Conservation (phyloP, 2,329 filamentous ascomycete species). For the Cadophora sp. region DNA sequence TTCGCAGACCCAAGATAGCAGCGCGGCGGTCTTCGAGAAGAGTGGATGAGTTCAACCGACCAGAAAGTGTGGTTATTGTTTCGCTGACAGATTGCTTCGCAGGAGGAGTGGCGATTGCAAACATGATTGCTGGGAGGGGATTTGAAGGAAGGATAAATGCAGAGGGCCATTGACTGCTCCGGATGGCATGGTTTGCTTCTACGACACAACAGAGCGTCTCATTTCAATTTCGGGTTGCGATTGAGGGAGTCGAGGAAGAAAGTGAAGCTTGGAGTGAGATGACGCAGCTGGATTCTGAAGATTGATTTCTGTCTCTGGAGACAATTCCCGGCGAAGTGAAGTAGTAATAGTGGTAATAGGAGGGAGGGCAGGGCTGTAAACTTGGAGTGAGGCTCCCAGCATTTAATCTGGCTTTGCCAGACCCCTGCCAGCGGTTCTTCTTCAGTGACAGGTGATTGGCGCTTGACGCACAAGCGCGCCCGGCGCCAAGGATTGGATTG, state of each 20-base stretch:
- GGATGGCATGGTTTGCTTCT: conserved; percentile 18
- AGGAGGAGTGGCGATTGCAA: conserved; percentile 74
- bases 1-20: conserved; percentile 89
- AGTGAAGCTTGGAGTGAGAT: no score
- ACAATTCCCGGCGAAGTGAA: no score
- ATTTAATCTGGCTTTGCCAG: conserved; percentile 1
- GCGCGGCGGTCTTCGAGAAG: conserved; percentile 93
- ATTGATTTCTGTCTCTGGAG: no score
- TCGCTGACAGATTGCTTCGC: conserved; percentile 96
- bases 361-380: no score
- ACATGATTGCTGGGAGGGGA: conserved; percentile 53
- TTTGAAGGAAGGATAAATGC: not conserved
- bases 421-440: not conserved
- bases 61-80: conserved; percentile 89
- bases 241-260: no score
- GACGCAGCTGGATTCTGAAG: no score
- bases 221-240: not conserved
- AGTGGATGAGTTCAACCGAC: conserved; percentile 85
- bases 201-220: conserved; percentile 7
- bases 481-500: no score
- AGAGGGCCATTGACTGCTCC: conserved; percentile 32
- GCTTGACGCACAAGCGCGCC: not conserved
- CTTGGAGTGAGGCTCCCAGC: conserved; percentile 3
- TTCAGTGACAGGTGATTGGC: not conserved
- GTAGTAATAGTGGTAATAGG: no score